Evolutionary conservation across 257 asterid genomes (phyloP), one percentile per base, ranked within the genome.

Genomic region (Thymus mandschuricus): DNA sequence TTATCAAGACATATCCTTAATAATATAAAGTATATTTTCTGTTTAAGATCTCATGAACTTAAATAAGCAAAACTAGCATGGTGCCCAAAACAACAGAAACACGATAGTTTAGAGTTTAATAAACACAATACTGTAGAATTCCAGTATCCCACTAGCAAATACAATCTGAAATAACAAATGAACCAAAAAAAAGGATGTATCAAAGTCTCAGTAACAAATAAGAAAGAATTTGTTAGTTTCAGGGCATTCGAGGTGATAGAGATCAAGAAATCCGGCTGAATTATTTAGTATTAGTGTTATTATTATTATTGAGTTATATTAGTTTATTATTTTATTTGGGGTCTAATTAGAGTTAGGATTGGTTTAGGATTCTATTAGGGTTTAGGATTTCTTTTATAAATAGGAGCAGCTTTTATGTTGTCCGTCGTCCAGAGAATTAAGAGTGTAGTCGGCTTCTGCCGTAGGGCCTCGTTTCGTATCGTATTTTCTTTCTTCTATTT

Each of bases 41-140:
- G 8, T 21, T 46, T 58, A 35, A 50, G 60, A 60, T 38, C 13
- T 9, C 31, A 44, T 3, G n/a, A 69, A 55, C 69, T 65, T 48
- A 15, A 57, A 6, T 48, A 40, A 64, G 28, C 68, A 66, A 41
- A 51, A 60, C 8, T 58, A 33, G 12, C 10, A 67, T 56, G 46
- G 73, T 64, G 12, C 58, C 52, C 56, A 61, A 68, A 21, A 56
- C 57, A 40, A 55, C 46, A 59, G 45, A 67, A 68, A 50, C 31
- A 59, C 56, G 11, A 33, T 45, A 64, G 27, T 62, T 65, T 28
- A 64, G 38, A 64, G 46, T 56, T 70, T 27, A 46, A 58, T 52
- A 29, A 65, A 35, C 40, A 21, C 21, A 21, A 21, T 21, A 21
- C 21, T 21, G 21, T 21, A 21, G 29, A 69, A 51, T 38, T 31